A percentile compares a stretch with the other conserved stretches of the same genome.
Conservation (phyloP, 208 protist species). For the Trypanosomatidae sp. region DNA sequence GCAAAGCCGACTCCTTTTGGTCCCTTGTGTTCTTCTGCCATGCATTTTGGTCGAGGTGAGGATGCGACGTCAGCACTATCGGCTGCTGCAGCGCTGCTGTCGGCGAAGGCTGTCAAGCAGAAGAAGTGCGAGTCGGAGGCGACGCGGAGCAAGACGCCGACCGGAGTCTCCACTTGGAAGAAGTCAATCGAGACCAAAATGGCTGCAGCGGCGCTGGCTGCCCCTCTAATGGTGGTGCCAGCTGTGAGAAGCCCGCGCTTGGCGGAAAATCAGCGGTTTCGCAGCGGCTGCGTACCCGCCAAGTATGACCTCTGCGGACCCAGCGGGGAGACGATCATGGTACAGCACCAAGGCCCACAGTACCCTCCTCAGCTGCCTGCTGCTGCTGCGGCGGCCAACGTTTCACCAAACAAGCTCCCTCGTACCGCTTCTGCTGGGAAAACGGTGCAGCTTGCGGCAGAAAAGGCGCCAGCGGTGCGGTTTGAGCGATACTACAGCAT, state of each 20-base stretch:
- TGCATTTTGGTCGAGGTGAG: slow-evolving; percentile 2
- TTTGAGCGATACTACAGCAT: neutral
- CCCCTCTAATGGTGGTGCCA: neutral
- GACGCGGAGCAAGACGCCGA: neutral
- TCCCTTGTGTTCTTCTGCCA: slow-evolving; percentile 22
- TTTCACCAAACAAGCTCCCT: slow-evolving; percentile 2
- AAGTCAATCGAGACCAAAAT: neutral
- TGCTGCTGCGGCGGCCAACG: neutral
- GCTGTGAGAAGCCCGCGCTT: neutral
- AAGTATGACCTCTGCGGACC: slow-evolving; percentile 10
- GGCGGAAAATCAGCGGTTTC: slow-evolving; percentile 9
- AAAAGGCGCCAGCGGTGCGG: neutral
- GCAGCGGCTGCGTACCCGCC: slow-evolving; percentile 12
- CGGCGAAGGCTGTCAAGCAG: neutral
- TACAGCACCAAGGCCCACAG: slow-evolving; percentile 19
- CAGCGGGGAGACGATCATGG: slow-evolving; percentile 8
- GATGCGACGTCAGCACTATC: neutral
- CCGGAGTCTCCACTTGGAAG: neutral
- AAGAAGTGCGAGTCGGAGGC: neutral
- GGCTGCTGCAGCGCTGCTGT: neutral
- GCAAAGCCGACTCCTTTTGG: slow-evolving; percentile 1
- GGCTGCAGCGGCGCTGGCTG: neutral
- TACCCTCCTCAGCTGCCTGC: slow-evolving; percentile 3
- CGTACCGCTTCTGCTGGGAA: slow-evolving; percentile 6
- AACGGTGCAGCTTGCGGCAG: neutral